phyloP scores from a whole-genome alignment of 169 alveolate genomes.

The Eimeria maxima region DNA sequence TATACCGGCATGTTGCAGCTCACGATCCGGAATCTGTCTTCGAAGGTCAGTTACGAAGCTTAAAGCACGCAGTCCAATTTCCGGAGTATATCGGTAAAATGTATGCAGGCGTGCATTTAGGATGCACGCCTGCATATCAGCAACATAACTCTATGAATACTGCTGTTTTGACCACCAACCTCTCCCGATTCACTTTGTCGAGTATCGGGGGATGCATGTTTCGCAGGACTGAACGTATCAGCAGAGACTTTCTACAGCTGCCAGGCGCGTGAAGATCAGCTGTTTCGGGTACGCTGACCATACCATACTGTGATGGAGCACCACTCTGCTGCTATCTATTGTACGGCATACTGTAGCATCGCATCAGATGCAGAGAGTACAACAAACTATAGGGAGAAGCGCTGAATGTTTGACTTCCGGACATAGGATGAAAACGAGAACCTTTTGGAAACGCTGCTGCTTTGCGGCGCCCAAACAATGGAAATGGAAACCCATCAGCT shows the following conservation, averaged over 20 bases:
- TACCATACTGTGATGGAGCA: neutral
- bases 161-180: neutral
- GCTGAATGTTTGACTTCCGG: neutral
- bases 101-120: neutral
- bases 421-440: slow-evolving; percentile 82
- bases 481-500: slow-evolving; percentile 86
- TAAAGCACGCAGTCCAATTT: neutral
- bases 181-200: no score
- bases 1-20: slow-evolving; percentile 69
- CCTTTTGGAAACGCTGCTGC: slow-evolving; percentile 69
- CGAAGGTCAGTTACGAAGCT: slow-evolving; percentile 38
- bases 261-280: slow-evolving; percentile 84
- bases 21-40: slow-evolving; percentile 70
- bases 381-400: neutral
- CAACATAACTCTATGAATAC: neutral
- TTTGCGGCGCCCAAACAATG: slow-evolving; percentile 81
- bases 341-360: neutral
- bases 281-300: slow-evolving; percentile 49
- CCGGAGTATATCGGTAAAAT: neutral
- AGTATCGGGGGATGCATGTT: neutral
- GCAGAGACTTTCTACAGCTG: slow-evolving; percentile 85
- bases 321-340: neutral
- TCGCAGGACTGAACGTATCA: slow-evolving; percentile 82
- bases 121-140: neutral
- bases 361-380: neutral